Base-by-base conservation (phyloP, 169 alveolate genomes). In the Pseudocohnilembus persalinus region DNA sequence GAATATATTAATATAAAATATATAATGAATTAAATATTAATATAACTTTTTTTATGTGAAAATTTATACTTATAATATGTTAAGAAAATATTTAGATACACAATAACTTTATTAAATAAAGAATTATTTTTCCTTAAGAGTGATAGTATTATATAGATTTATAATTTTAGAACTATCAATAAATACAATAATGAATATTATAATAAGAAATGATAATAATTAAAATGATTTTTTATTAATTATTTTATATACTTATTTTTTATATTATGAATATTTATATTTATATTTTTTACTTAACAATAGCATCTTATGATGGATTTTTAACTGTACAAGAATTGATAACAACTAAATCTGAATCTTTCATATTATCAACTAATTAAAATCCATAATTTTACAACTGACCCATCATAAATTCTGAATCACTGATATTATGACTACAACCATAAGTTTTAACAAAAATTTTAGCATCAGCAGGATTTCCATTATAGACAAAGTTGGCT, bases 241-340 rank as follows among this genome's bases (percentile, higher is more conserved):
- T 79, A 73, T 82, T 74, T n/a, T 32, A 72, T 0, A 72, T 77
- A 74, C 34, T 34, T 29, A 74, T 74, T 30, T 86, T 77, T n/a
- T 88, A 89, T 49, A 80, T 77, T 64, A 84, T 83, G 63, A 81
- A 65, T 29, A 88, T 78, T 24, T 95, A 97, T 73, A 83, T 75
- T 31, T 88, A 89, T 73, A 93, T 88, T 83, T 88, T 78, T 72
- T 94, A 96, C 68, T 89, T 84, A 88, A 98, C 94, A 49, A 49
- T 49, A 73, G 99, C 97, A 35, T 98, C 99, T 92, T 99, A 98
- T 35, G 99, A 97, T n/a, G 99, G 99, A 65, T 97, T 97, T 91
- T 99, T 99, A 74, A 99, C 99, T 0, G 99, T 99, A 90, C 99
- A 99, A 30, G 99, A 96, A 82, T 99, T 99, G 75, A 99, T 91